A percentile compares a stretch with the other conserved stretches of the same genome.
Conservation (phyloP, 805 yeast genomes). For the Kodamaea leandrae region DNA sequence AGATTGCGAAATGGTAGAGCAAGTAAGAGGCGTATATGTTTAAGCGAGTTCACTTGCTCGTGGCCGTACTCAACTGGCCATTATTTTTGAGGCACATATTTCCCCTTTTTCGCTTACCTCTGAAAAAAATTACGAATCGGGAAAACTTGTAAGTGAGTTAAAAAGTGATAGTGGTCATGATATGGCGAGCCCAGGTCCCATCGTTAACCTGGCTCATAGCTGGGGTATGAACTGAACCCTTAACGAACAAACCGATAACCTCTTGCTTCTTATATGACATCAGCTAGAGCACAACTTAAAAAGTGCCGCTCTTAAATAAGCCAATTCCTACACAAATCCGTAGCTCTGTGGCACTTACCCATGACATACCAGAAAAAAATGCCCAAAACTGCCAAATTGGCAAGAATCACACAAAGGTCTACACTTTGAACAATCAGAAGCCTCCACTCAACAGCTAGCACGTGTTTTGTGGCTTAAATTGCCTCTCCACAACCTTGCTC, state of each 20-base stretch:
- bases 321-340: background rate
- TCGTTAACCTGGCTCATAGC: no score
- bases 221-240: no score
- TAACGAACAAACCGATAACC: no score
- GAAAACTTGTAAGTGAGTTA: background rate
- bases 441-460: background rate
- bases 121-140: constrained; percentile 1
- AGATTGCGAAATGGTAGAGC: background rate
- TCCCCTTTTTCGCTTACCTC: constrained; percentile 1
- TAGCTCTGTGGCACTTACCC: background rate
- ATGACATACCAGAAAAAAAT: background rate
- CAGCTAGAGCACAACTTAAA: no score
- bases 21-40: no score
- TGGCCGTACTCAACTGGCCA: no score
- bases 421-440: background rate
- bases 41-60: no score
- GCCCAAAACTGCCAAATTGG: background rate
- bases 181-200: background rate
- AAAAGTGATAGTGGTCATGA: background rate
- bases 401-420: background rate
- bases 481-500: no score
- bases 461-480: background rate
- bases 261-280: no score
- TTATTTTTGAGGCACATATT: background rate
- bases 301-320: no score